A percentile compares a stretch with the other conserved stretches of the same genome.
These are phyloP conservation scores for Phytopythium delawarense DNA, from an alignment of 352 stramenopile species.

Conservation along the genomic window DNA sequence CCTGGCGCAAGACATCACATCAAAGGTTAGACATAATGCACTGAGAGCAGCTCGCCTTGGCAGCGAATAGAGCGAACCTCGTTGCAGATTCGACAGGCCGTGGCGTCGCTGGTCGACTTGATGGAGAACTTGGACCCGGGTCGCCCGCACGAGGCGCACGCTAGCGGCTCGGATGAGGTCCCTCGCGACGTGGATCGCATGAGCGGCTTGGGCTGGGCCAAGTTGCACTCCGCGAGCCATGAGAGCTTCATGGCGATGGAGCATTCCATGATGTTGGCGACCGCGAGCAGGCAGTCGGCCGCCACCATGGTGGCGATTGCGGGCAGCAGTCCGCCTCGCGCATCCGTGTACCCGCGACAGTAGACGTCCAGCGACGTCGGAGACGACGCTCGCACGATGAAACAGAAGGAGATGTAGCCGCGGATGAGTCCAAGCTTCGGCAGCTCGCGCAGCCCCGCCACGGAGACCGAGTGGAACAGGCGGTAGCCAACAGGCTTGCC, in stretches of 20 bases:
- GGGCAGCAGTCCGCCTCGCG: constrained; percentile 6
- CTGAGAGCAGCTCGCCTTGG: background rate
- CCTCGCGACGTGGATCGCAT: constrained; percentile 1
- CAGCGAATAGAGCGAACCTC: background rate
- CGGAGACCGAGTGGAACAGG: constrained; percentile 8
- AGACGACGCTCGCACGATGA: background rate
- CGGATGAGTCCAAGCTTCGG: constrained; percentile 6
- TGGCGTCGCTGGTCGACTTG: background rate
- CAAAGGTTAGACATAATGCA: background rate
- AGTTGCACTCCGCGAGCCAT: constrained; percentile 12
- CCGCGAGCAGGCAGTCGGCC: constrained; percentile 6
- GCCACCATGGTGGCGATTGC: constrained; percentile 8
- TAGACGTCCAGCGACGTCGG: constrained; percentile 6
- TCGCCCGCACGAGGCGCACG: constrained; percentile 1
- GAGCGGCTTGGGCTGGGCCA: constrained; percentile 6
- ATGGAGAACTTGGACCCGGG: constrained; percentile 2
- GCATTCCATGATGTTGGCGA: constrained; percentile 12
- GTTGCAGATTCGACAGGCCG: constrained; percentile 3
- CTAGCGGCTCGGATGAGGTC: background rate
- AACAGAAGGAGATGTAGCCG: constrained; percentile 6
- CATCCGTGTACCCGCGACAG: constrained; percentile 10
- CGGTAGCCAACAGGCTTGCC: background rate
- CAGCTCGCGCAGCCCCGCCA: constrained; percentile 6
- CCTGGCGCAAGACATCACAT: background rate
- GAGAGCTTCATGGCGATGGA: constrained; percentile 19